Base-by-base conservation (phyloP, 352 stramenopile species). In the Phytopythium chamaehyphon region DNA sequence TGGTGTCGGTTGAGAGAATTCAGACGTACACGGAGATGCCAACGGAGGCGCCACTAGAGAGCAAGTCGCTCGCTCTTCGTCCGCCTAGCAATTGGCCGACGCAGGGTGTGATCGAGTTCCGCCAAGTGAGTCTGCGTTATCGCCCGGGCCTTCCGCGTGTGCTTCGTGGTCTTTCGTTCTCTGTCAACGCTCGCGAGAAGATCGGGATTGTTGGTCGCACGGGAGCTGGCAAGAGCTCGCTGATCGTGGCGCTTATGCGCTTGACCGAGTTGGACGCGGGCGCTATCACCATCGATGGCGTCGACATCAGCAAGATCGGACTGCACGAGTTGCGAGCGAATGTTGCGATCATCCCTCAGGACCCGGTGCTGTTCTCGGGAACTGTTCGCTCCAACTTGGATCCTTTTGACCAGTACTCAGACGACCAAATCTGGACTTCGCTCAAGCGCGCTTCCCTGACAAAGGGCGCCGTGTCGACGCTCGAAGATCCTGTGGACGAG, bases 341-440 rank as follows among this genome's bases (percentile, higher is more conserved):
- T 42, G 64, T 79, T 37, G 59, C 91, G 19, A 94, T 98, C 52
- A 98, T 93, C 26, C 85, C 86, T 10, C 92, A 98, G 71, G 91
- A 98, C 57, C 94, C 95, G 15, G 86, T 98, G 21, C 62, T 98
- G 33, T 98, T 98, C 66, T 88, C 81, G 3, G 93, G 95, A 39
- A 90, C 73, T 1, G 71, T 98, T 21, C 74, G 88, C 36, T 85
- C 70, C 40, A 97, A 96, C 59, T 47, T 98, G 26, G 91, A 98
- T 62, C 93, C 93, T 16, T 97, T 96, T 57, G 59, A 78, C 28
- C 54, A 93, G 54, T 93, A 88, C 69, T 66, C 59, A 33, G 86
- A 96, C 48, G 70, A 86, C 6, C 80, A 96, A 51, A 81, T 98
- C 40, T 70, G 83, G 66, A 68, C 83, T 26, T 95, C 90, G 16